Percentiles rank a stretch among this genome's conserved stretches.
phyloP scores from a whole-genome alignment of 805 yeast species.

The Vanderwaltozyma tropicalis region DNA sequence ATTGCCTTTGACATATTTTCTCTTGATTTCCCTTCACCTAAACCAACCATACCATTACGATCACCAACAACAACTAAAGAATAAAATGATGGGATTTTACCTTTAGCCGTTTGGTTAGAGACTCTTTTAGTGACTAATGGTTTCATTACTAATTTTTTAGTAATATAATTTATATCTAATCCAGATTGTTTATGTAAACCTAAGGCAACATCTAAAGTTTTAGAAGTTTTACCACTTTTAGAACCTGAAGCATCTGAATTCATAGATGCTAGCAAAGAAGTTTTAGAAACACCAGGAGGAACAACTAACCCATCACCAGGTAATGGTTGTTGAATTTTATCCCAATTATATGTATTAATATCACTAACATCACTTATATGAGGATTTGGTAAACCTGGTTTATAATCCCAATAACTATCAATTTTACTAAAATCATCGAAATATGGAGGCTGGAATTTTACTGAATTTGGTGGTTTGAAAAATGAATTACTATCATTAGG shows the following conservation, averaged over 20 bases:
- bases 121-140: slow-evolving; percentile 71
- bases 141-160: slow-evolving; percentile 45
- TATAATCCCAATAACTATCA: slow-evolving; percentile 69
- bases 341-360: slow-evolving; percentile 14
- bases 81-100: slow-evolving; percentile 75
- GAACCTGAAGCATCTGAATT: background rate
- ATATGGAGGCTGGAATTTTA: slow-evolving; percentile 54
- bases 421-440: slow-evolving; percentile 58
- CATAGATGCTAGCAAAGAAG: background rate
- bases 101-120: slow-evolving; percentile 84
- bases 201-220: slow-evolving; percentile 32
- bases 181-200: slow-evolving; percentile 58
- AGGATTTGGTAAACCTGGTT: slow-evolving; percentile 23
- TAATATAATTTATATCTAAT: slow-evolving; percentile 49
- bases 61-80: slow-evolving; percentile 88
- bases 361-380: slow-evolving; percentile 13
- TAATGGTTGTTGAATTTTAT: slow-evolving; percentile 15
- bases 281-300: slow-evolving; percentile 13
- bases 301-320: slow-evolving; percentile 15
- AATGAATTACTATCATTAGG: slow-evolving; percentile 47
- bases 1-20: slow-evolving; percentile 66
- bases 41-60: slow-evolving; percentile 83
- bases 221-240: slow-evolving; percentile 12
- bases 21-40: slow-evolving; percentile 90
- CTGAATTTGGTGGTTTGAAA: slow-evolving; percentile 30